Evolutionary conservation across 768 basidiomycete species (phyloP).

Genomic region (Asterophora lycoperdoides): DNA sequence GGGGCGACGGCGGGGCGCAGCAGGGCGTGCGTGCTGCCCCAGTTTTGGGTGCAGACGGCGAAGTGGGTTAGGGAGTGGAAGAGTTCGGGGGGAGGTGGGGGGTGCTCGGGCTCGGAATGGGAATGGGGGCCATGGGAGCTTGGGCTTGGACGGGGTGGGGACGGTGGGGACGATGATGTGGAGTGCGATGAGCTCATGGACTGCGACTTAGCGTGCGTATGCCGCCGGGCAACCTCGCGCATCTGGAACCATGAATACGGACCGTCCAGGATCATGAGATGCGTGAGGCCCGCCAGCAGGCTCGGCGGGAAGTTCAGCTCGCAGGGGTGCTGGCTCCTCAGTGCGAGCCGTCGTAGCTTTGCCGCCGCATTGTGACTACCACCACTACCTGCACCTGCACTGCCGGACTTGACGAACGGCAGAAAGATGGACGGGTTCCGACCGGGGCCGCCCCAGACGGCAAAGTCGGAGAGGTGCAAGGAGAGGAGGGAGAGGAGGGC

Average conservation of each 20-base stretch:
- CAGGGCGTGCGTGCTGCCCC: constrained; percentile 19
- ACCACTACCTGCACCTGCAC: not conserved
- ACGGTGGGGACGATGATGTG: too few species aligned
- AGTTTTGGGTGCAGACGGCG: constrained; percentile 19
- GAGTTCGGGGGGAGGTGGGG: constrained; percentile 4
- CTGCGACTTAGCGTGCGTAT: not conserved
- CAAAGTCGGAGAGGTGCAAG: constrained; percentile 12
- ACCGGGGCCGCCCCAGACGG: constrained; percentile 11
- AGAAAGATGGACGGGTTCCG: constrained; percentile 19
- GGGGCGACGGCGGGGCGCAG: constrained; percentile 11
- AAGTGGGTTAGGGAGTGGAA: constrained; percentile 22
- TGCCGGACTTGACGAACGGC: constrained; percentile 17
- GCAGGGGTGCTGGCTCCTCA: constrained; percentile 12
- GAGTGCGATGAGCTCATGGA: too few species aligned
- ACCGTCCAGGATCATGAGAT: constrained; percentile 22
- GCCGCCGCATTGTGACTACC: too few species aligned
- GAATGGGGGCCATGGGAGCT: too few species aligned
- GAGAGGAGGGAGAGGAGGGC: constrained; percentile 16
- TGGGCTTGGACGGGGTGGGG: too few species aligned
- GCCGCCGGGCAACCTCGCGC: constrained; percentile 14
- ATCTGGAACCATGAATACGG: constrained; percentile 20
- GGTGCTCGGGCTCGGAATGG: too few species aligned
- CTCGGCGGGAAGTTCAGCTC: constrained; percentile 20
- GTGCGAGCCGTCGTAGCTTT: constrained; percentile 6
- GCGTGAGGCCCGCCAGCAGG: constrained; percentile 21